Evolutionary conservation across 768 basidiomycete genomes (phyloP), one percentile per base, ranked within the genome.

Genomic region (Asterophora lycoperdoides): DNA sequence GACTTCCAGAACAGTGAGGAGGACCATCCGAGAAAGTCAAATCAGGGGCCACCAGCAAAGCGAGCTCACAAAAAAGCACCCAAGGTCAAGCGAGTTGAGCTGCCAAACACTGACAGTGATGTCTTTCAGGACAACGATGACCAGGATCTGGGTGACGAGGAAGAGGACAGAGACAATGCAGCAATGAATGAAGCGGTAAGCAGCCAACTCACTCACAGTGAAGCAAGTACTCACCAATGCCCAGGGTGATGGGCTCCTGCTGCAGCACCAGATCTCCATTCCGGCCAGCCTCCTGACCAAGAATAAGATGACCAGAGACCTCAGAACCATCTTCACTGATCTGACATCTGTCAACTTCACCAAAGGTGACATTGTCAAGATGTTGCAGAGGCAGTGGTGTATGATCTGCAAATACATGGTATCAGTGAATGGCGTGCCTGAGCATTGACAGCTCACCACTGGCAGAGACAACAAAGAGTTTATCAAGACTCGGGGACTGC

Each of bases 321-420:
- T 41, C 20, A 3, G 40, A 5, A 5, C 4, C 5, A 49, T 33
- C 4, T 33, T 29, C 8, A 17, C 44, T 8, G 54, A 60, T 15
- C 38, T 60, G 17, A 48, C 49, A 6, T 48, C 33, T 18, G 38
- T 41, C 3, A 43, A 58, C 14, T 29, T 60, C n/a, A 46, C 58
- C 13, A 41, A 20, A 6, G 41, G 52, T 56, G 41, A 17, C 9
- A 37, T 41, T 8, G 15, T 13, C 3, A 13, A 19, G 11, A 34
- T 4, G 3, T 4, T 45, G 10, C 10, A n/a, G 4, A 36, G 45
- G 7, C 35, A 36, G 3, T 46, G 45, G 45, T 46, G 45, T 17
- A 23, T 37, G 11, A 10, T 29, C 2, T 46, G 45, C 45, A 46
- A 29, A 36, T 46, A 20, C 18, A 38, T 44, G n/a, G n/a, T n/a